Base-by-base conservation (phyloP, 345 rosid species). In the Populus deltoides region DNA sequence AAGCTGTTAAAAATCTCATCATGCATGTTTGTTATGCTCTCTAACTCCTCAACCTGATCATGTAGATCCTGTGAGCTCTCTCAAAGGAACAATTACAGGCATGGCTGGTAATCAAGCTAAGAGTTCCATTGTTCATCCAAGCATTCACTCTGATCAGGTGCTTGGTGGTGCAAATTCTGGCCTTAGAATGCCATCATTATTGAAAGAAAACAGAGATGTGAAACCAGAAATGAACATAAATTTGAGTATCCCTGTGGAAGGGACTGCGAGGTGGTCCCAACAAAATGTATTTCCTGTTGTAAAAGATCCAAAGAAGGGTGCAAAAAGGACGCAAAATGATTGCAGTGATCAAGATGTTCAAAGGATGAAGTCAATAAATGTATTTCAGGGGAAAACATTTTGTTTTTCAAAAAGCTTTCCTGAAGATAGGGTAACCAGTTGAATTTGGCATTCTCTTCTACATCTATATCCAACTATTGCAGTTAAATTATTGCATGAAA, bases 381-480 rank as follows among this genome's bases (percentile, higher is more conserved):
- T 92, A 81, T 96, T 93, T 85, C 83, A 77, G 78, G 93, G 97
- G 87, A 92, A 86, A 74, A 82, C n/a, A 71, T 93, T 96, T 84
- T 63, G 92, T 82, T 96, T 93, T 87, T 91, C 97, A 25, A 75
- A 79, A 82, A 87, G 85, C 41, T 93, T 93, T 89, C 95, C 94
- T 86, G 87, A 88, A 83, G 93, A 93, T 75, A 86, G 90, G 91
- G 99, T 96, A 89, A 79, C 93, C 80, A 73, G n/a, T 62, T 81
- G 53, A 79, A 72, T 66, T 75, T 53, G 55, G 39, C 51, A 20
- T 76, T 72, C 17, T 27, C 70, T 53, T 25, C 18, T 75, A 16
- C 61, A 65, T 47, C 13, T 36, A 66, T 35, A 36, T 69, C 25
- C 24, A 31, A 65, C 43, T 53, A n/a, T 12, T 41, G 45, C 45